A percentile compares a stretch with the other conserved stretches of the same genome.
These are phyloP conservation scores for Daldinia decipiens DNA, from an alignment of 495 filamentous ascomycete genomes.

Conservation along the genomic window DNA sequence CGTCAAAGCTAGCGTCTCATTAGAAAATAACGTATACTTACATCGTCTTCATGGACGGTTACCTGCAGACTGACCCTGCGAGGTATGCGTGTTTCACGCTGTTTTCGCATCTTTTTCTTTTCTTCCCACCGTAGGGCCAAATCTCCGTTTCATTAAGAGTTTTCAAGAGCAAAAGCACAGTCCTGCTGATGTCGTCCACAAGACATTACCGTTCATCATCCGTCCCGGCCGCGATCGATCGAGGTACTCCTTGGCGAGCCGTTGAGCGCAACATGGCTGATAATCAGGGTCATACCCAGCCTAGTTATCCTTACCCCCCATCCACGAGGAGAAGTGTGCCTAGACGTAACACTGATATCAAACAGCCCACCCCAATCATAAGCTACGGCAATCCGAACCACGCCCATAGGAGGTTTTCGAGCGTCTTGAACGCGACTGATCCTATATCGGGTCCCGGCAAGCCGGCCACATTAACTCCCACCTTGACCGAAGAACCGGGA, in stretches of 20 bases:
- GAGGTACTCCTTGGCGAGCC: conserved; percentile 31
- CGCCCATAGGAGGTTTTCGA: conserved; percentile 33
- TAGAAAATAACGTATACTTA: conserved; percentile 16
- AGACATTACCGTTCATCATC: conserved; percentile 40
- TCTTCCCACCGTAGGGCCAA: conserved; percentile 17
- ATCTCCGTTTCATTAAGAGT: conserved; percentile 28
- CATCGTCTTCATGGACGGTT: conserved; percentile 36
- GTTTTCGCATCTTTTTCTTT: conserved; percentile 23
- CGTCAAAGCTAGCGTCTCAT: conserved; percentile 17
- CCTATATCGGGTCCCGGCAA: conserved; percentile 8
- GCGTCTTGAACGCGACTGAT: conserved; percentile 26
- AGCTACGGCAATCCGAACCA: conserved; percentile 36
- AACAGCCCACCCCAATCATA: conserved; percentile 17
- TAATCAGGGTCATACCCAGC: conserved; percentile 34
- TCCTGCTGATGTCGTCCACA: conserved; percentile 35
- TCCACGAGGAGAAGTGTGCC: conserved; percentile 37
- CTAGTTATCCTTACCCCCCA: conserved; percentile 33
- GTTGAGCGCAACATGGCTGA: conserved; percentile 45
- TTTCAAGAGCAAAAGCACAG: conserved; percentile 20
- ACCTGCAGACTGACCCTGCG: conserved; percentile 39
- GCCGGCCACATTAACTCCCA: conserved; percentile 1
- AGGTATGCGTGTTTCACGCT: conserved; percentile 45
- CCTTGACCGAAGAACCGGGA: conserved; percentile 19
- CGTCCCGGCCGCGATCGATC: conserved; percentile 41
- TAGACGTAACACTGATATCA: conserved; percentile 37